Conservation (phyloP, 768 basidiomycete genomes). For the Tremella yokohamensis region DNA sequence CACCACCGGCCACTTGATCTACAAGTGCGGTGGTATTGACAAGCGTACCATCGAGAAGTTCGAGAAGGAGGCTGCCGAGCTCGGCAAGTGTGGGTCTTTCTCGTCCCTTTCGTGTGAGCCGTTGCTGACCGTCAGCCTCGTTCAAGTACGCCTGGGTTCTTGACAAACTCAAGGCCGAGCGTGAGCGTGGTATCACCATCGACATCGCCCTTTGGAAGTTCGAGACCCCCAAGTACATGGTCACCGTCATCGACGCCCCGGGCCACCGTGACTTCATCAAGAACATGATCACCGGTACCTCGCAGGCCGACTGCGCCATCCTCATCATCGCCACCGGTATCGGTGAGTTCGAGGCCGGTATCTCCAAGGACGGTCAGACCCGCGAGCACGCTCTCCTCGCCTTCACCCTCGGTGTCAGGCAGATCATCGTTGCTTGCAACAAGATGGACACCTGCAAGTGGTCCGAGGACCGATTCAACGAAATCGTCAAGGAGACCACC, state of each 20-base stretch:
- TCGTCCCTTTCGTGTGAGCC: constrained; percentile 53
- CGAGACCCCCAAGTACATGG: constrained; percentile 96
- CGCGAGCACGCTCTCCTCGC: constrained; percentile 99
- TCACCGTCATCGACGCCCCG: constrained; percentile 92
- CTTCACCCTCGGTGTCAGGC: constrained; percentile 99
- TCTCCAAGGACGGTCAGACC: constrained; percentile 99
- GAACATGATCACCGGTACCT: constrained; percentile 99
- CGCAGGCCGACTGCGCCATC: constrained; percentile 99
- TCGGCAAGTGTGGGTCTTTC: constrained; percentile 93
- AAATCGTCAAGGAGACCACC: constrained; percentile 97
- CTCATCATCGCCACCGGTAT: constrained; percentile 99
- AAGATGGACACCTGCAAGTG: constrained; percentile 99
- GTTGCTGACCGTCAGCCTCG: constrained; percentile 41
- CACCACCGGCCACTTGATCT: constrained; percentile 99
- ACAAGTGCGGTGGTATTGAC: constrained; percentile 99
- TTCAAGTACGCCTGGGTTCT: constrained; percentile 87
- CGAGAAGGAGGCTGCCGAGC: constrained; percentile 99
- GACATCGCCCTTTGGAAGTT: constrained; percentile 99
- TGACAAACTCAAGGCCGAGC: constrained; percentile 99
- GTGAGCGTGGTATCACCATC: constrained; percentile 99
- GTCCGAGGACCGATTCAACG: constrained; percentile 99
- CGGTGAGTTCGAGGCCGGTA: constrained; percentile 99
- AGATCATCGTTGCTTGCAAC: constrained; percentile 91
- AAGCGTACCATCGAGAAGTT: constrained; percentile 74
- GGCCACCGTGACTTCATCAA: constrained; percentile 99